phyloP scores from a whole-genome alignment of 2,329 filamentous ascomycete species.

The Aspergillus transmontanensis region DNA sequence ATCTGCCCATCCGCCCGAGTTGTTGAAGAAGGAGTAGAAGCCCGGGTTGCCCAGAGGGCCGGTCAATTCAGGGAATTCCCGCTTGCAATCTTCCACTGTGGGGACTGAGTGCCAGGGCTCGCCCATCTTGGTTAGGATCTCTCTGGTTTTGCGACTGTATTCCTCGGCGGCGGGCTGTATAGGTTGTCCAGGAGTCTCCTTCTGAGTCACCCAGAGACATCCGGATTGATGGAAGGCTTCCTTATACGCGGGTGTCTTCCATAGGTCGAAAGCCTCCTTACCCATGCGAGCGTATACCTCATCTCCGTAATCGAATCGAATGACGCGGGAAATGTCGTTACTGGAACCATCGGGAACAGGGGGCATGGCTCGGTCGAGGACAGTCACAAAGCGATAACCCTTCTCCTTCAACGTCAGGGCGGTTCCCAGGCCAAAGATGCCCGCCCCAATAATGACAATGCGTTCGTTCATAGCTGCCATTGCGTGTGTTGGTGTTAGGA shows the following conservation, averaged over 20 bases:
- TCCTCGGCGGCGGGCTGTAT: slow-evolving; percentile 24
- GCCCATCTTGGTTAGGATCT: slow-evolving; percentile 27
- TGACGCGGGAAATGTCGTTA: slow-evolving; percentile 43
- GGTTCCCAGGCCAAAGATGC: slow-evolving; percentile 31
- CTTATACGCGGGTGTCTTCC: slow-evolving; percentile 48
- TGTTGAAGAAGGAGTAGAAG: slow-evolving; percentile 31
- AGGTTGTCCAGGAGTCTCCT: slow-evolving; percentile 20
- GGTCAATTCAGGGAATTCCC: slow-evolving; percentile 24
- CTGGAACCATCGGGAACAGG: slow-evolving; percentile 42
- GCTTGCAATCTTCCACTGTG: slow-evolving; percentile 20
- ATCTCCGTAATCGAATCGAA: slow-evolving; percentile 69
- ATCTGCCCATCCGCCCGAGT: slow-evolving; percentile 33
- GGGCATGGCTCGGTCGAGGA: slow-evolving; percentile 37
- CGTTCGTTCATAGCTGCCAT: slow-evolving; percentile 28
- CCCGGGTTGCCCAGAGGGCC: slow-evolving; percentile 22
- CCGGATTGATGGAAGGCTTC: slow-evolving; percentile 28
- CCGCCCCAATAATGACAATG: slow-evolving; percentile 32
- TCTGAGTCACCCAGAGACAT: slow-evolving; percentile 28
- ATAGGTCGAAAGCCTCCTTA: slow-evolving; percentile 68
- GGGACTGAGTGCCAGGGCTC: slow-evolving; percentile 25
- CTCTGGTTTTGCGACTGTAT: slow-evolving; percentile 27
- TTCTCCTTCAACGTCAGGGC: slow-evolving; percentile 28
- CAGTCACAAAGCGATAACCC: slow-evolving; percentile 31
- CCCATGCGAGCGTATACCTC: slow-evolving; percentile 72
- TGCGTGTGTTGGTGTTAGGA: neutral